phyloP scores from a whole-genome alignment of 768 basidiomycete species.

The Kwoniella europaea region DNA sequence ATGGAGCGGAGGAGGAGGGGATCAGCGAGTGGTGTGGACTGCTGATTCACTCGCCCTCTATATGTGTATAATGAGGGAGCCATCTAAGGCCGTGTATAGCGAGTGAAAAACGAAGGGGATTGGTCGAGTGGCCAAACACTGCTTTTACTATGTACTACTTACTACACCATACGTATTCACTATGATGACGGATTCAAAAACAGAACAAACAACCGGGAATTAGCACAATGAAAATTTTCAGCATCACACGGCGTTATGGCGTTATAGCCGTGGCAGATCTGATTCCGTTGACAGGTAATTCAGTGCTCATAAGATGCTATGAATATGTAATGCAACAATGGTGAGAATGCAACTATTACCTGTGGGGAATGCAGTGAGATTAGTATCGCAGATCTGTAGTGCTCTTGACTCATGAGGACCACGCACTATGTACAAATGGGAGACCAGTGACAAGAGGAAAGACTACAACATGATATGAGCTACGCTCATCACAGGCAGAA shows the following conservation, averaged over 20 bases:
- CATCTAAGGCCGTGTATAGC: not conserved
- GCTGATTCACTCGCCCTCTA: conserved; percentile 28
- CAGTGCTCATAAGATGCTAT: not conserved
- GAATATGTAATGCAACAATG: conserved; percentile 6
- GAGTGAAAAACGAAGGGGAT: not conserved
- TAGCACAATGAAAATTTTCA: conserved; percentile 21
- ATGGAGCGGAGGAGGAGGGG: conserved; percentile 2
- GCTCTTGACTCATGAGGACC: not conserved
- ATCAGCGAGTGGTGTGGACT: conserved; percentile 1
- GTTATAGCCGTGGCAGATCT: conserved; percentile 3
- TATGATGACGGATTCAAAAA: not conserved
- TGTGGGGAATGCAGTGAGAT: conserved; percentile 6
- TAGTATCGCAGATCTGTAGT: not conserved
- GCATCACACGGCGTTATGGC: conserved; percentile 6
- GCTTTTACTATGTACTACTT: not conserved
- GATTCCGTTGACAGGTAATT: too few relatives aligned
- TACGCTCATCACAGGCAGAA: not conserved
- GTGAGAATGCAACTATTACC: conserved; percentile 12
- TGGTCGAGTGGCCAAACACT: not conserved
- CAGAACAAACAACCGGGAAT: not conserved
- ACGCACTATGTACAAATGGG: conserved; percentile 23
- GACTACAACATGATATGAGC: conserved; percentile 1
- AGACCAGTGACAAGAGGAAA: not conserved
- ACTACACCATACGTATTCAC: not conserved
- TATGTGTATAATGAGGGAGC: not conserved